Conservation (phyloP, 2,329 filamentous ascomycete genomes). For the Stachybotrys chartarum region DNA sequence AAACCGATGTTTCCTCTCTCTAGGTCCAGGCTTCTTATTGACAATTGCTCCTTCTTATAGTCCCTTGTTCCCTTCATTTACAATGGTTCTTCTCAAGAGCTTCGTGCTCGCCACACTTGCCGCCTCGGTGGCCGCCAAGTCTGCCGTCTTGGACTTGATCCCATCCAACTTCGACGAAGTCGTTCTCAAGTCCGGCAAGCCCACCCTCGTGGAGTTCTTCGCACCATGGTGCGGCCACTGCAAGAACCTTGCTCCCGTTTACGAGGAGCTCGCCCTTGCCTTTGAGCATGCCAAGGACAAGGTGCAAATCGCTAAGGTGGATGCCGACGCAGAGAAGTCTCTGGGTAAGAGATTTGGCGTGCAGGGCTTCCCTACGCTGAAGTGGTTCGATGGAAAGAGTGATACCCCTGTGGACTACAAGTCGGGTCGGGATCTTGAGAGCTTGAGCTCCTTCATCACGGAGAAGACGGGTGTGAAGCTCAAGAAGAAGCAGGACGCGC, state of each 20-base stretch:
- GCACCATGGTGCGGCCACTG: constrained; percentile 99
- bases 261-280: constrained; percentile 75
- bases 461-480: constrained; percentile 82
- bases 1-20: background rate
- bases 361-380: constrained; percentile 93
- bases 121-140: constrained; percentile 57
- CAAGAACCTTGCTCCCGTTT: constrained; percentile 92
- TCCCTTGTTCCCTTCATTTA: constrained; percentile 10
- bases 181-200: constrained; percentile 86
- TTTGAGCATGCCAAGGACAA: constrained; percentile 66
- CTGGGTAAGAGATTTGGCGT: constrained; percentile 83
- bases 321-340: constrained; percentile 81
- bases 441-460: constrained; percentile 69
- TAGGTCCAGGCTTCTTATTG: constrained; percentile 1
- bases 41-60: background rate
- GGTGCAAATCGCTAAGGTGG: constrained; percentile 89
- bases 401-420: constrained; percentile 79
- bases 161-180: constrained; percentile 88
- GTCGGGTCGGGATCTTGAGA: constrained; percentile 81
- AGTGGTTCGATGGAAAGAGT: constrained; percentile 96
- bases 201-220: constrained; percentile 95
- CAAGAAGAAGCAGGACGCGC: constrained; percentile 66
- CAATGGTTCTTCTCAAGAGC: constrained; percentile 54
- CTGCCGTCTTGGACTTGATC: constrained; percentile 82
- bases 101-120: constrained; percentile 50